A percentile compares a stretch with the other conserved stretches of the same genome.
Evolutionary conservation across 176 grass and related monocot species (phyloP).

Genomic region (Zea luxurians): DNA sequence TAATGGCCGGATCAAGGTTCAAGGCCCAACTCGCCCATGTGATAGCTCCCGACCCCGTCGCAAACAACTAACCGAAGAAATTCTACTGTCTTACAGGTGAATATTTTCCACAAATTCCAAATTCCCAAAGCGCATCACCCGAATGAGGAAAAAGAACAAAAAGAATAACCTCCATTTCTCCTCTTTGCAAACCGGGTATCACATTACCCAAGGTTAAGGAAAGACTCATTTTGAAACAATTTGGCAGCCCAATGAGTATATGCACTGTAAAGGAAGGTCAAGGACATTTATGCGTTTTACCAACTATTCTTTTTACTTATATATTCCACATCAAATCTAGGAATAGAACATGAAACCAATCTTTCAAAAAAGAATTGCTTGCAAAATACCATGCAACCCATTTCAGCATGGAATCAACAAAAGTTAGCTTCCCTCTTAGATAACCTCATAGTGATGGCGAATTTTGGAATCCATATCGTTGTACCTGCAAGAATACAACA

Average conservation of each 20-base stretch:
- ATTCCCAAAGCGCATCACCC: no score
- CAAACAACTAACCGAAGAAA: no score
- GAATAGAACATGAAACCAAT: constrained; percentile 9
- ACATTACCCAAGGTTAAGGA: neutral
- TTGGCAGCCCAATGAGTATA: neutral
- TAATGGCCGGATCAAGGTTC: no score
- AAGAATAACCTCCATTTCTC: no score
- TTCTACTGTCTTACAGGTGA: no score
- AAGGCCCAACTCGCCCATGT: no score
- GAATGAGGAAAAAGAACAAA: no score
- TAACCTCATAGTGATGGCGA: constrained; percentile 97
- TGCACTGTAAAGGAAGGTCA: neutral
- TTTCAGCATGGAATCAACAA: constrained; percentile 21
- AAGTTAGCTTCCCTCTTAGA: constrained; percentile 63
- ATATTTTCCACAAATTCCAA: no score
- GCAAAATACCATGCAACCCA: neutral
- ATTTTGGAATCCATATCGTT: constrained; percentile 67
- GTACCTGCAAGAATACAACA: constrained; percentile 59
- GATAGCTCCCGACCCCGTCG: no score
- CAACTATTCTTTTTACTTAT: neutral
- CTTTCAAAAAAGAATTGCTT: neutral
- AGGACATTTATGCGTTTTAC: neutral
- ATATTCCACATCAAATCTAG: neutral
- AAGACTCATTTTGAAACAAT: constrained; percentile 17
- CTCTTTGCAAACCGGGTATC: no score